Conservation (phyloP, 345 rosid species). For the Salix arbutifolia region DNA sequence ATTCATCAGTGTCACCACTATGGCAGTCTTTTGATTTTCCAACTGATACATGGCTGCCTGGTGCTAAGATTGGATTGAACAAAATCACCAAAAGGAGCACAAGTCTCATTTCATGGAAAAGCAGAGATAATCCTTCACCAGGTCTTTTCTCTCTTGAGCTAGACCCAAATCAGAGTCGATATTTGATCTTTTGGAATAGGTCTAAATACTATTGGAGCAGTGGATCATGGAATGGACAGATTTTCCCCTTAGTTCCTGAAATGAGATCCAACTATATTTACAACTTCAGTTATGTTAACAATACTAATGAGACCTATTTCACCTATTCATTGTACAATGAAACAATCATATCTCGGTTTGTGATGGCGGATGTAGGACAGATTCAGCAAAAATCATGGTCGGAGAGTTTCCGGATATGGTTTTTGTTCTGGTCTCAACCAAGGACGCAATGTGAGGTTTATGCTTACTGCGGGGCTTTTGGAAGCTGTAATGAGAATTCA, state of each 20-base stretch:
- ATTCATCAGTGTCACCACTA: conserved; percentile 16
- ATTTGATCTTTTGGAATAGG: conserved; percentile 49
- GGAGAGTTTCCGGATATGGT: conserved; percentile 38
- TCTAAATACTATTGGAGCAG: conserved; percentile 53
- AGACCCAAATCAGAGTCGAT: conserved; percentile 46
- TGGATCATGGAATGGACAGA: conserved; percentile 56
- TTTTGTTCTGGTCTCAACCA: conserved; percentile 67
- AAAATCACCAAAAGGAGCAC: conserved; percentile 34
- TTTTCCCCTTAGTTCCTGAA: conserved; percentile 58
- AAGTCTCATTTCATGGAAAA: conserved; percentile 60
- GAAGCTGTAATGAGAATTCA: conserved; percentile 42
- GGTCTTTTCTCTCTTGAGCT: conserved; percentile 75
- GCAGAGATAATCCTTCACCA: conserved; percentile 51
- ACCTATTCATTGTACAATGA: conserved; percentile 38
- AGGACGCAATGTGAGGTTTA: conserved; percentile 64
- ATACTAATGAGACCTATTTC: conserved; percentile 54
- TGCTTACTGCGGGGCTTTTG: conserved; percentile 63
- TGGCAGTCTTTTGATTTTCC: conserved; percentile 87
- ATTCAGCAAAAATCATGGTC: conserved; percentile 46
- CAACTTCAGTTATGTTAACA: conserved; percentile 42
- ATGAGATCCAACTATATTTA: conserved; percentile 53
- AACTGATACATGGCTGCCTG: conserved; percentile 68
- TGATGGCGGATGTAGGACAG: conserved; percentile 63
- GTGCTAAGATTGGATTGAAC: conserved; percentile 46
- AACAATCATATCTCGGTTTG: conserved; percentile 33